Base-by-base conservation (phyloP, 495 filamentous ascomycete genomes). In the Penicillium paradoxum region DNA sequence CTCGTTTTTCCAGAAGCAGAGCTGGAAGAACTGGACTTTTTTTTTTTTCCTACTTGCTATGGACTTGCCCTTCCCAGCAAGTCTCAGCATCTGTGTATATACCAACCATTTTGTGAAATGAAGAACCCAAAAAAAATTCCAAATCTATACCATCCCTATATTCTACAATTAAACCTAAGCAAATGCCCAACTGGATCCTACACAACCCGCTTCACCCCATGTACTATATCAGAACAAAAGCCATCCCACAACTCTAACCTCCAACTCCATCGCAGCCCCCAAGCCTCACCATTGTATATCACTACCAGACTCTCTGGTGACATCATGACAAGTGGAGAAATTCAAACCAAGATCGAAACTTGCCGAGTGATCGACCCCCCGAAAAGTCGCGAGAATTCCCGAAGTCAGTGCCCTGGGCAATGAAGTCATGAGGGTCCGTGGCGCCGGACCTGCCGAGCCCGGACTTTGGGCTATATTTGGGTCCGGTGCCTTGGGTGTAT, bases 41-140 rank as follows among this genome's bases (percentile, higher is more conserved):
- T 52, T 39, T 37, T 13, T 37, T 50, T 45, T 50, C 24, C 56
- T 49, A 42, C 30, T n/a, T 21, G 36, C 41, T n/a, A 37, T 48
- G 52, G 39, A 25, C 27, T 42, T 34, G 6, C 24, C 14, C 38
- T 21, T 47, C 45, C 4, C 25, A n/a, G 11, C 4, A 7, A 51
- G 32, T 13, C 25, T 17, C 30, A 6, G 29, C 49, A 41, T 34
- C 46, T 58, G 41, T 59, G 49, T 63, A 63, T 41, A 62, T 59
- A 62, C 37, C 54, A 53, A 30, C 45, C 42, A 30, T 51, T 38
- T 38, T 48, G 25, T 30, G 44, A 45, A 51, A 43, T 34, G 45
- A 55, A 47, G 7, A 7, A 27, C n/a, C 8, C 25, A 40, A 61
- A 55, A 61, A 62, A 63, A 46, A 46, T 43, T 57, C 38, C 9